Conservation (phyloP, 208 protist species). For the Phytomonas serpens region DNA sequence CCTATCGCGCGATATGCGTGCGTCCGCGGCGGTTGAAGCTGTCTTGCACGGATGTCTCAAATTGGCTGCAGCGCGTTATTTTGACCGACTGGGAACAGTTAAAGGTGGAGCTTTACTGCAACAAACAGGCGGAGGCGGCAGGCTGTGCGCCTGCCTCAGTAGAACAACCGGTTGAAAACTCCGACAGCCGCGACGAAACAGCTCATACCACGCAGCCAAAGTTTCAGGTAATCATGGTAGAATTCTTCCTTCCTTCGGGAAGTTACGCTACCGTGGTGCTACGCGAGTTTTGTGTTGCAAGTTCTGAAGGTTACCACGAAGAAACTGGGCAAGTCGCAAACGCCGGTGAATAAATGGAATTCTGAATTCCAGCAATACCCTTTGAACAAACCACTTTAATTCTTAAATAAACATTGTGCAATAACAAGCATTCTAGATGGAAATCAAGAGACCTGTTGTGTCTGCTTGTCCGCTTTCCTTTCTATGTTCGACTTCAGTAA, state of each 20-base stretch:
- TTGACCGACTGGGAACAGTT: conserved; percentile 56
- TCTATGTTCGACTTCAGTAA: not conserved
- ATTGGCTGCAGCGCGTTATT: conserved; percentile 41
- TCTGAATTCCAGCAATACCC: too few species aligned
- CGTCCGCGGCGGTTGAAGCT: conserved; percentile 34
- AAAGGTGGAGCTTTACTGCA: not conserved
- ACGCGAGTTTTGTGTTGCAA: conserved; percentile 56
- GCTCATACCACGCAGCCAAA: conserved; percentile 16
- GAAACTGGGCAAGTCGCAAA: not conserved
- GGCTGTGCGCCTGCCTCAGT: conserved; percentile 10
- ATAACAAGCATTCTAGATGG: too few species aligned
- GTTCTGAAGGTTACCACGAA: conserved; percentile 32
- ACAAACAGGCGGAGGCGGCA: not conserved
- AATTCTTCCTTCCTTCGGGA: conserved; percentile 76
- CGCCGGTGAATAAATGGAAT: not conserved
- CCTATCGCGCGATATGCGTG: conserved; percentile 70
- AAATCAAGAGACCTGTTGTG: too few species aligned
- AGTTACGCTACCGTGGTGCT: conserved; percentile 84
- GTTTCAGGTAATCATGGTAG: conserved; percentile 32
- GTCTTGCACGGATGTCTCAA: conserved; percentile 14
- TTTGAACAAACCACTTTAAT: too few species aligned
- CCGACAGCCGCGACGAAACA: not conserved
- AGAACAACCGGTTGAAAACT: not conserved
- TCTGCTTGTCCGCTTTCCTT: too few species aligned
- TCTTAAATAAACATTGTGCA: too few species aligned